Percentiles rank a stretch among this genome's conserved stretches.
Conservation (phyloP, 805 yeast species). For the Yarrowia divulgata region DNA sequence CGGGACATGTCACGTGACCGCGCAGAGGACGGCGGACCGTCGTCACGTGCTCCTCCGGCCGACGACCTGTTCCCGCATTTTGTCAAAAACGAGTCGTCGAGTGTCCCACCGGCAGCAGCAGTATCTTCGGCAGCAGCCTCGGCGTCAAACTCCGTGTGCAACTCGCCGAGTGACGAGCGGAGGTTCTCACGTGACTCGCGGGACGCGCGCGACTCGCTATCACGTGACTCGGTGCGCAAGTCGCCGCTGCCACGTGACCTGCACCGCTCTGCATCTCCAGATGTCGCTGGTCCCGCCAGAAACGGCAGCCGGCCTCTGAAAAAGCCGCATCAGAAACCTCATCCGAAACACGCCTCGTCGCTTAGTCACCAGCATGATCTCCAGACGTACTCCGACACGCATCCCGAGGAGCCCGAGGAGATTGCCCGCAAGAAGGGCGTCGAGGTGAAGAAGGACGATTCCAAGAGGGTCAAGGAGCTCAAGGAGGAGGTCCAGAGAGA, state of each 20-base stretch:
- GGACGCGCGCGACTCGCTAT: conserved; percentile 14
- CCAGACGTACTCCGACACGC: conserved; percentile 27
- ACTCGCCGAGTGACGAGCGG: conserved; percentile 24
- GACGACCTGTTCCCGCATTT: conserved; percentile 32
- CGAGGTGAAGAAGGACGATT: neutral
- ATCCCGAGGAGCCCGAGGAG: conserved; percentile 37
- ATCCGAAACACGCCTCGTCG: neutral
- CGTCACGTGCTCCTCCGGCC: conserved; percentile 5
- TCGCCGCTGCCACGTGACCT: conserved; percentile 24
- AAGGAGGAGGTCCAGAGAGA: conserved; percentile 15
- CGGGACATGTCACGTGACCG: conserved; percentile 10
- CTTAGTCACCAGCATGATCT: conserved; percentile 28
- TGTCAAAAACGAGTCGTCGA: conserved; percentile 23
- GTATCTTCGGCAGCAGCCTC: conserved; percentile 10
- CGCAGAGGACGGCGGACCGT: neutral
- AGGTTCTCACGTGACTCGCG: conserved; percentile 28
- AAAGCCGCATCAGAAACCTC: conserved; percentile 4
- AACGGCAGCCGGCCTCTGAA: conserved; percentile 4
- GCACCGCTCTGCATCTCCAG: conserved; percentile 6
- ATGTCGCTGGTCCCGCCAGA: neutral
- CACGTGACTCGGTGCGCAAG: conserved; percentile 2
- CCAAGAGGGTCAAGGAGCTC: conserved; percentile 15
- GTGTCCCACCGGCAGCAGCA: neutral
- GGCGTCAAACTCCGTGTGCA: conserved; percentile 11
- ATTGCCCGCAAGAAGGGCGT: neutral